Evolutionary conservation across 2,329 filamentous ascomycete species (phyloP).

Genomic region (Phyllosticta citriasiana): DNA sequence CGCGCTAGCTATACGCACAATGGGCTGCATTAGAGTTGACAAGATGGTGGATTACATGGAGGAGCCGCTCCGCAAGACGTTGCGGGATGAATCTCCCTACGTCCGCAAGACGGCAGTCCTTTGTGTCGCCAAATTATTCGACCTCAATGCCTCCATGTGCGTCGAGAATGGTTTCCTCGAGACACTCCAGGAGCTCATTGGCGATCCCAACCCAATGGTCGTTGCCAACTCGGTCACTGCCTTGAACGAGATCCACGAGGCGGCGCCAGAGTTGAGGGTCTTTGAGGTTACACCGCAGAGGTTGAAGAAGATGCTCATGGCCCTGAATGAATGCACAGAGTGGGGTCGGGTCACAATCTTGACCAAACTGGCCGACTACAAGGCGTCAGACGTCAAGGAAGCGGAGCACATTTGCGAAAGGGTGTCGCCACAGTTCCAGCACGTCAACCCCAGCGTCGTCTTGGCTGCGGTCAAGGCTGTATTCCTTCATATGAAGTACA

Average conservation of each 20-base stretch:
- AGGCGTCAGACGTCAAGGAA: slow-evolving; percentile 80
- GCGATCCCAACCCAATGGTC: slow-evolving; percentile 97
- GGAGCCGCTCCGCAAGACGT: slow-evolving; percentile 87
- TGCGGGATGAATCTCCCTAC: slow-evolving; percentile 95
- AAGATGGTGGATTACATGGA: slow-evolving; percentile 99
- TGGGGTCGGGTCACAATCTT: slow-evolving; percentile 95
- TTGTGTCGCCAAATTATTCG: slow-evolving; percentile 95
- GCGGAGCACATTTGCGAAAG: slow-evolving; percentile 97
- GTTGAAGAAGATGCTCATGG: slow-evolving; percentile 92
- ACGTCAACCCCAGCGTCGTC: slow-evolving; percentile 95
- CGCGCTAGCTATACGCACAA: slow-evolving; percentile 90
- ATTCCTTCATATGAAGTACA: slow-evolving; percentile 85
- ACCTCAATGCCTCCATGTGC: slow-evolving; percentile 84
- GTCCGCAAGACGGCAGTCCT: slow-evolving; percentile 97
- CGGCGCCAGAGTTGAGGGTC: slow-evolving; percentile 81
- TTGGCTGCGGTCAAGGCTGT: slow-evolving; percentile 96
- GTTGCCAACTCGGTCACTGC: slow-evolving; percentile 96
- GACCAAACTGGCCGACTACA: slow-evolving; percentile 80
- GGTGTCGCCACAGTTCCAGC: slow-evolving; percentile 93
- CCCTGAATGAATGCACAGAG: slow-evolving; percentile 94
- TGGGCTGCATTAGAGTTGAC: slow-evolving; percentile 96
- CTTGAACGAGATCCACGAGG: slow-evolving; percentile 80
- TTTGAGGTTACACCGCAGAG: slow-evolving; percentile 71
- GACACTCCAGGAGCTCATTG: slow-evolving; percentile 87
- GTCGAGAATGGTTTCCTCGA: slow-evolving; percentile 96